Evolutionary conservation across 495 filamentous ascomycete genomes (phyloP), one percentile per base, ranked within the genome.

Genomic region (Tuber aestivum): DNA sequence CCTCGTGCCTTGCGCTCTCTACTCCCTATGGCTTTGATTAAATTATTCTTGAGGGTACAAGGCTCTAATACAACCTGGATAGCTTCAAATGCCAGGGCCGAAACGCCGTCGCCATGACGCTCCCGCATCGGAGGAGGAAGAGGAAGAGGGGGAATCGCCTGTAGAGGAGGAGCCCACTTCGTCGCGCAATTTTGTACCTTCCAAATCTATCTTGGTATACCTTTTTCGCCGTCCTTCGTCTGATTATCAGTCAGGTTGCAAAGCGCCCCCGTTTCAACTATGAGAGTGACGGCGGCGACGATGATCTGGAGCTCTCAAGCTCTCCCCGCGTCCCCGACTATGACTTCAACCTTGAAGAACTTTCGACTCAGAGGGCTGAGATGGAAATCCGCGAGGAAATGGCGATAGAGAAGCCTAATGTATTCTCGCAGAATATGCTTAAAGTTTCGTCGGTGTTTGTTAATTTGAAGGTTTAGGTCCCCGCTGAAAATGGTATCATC

Each of bases 401-500:
- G 72, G 77, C 71, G 35, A 69, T 78, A 70, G 72, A 41, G 35
- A 74, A 72, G 40, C 74, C 76, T 69, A 81, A 81, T 32, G 79
- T 81, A 77, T 41, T 48, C 41, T 68, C 38, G 27, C 20, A 38
- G 18, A 21, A 37, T 35, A 12, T 74, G 56, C 56, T 37, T 37
- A 41, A 37, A 37, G 71, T 38, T 69, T 68, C 35, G 72, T 73
- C 21, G 21, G 35, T 27, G 18, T 27, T 74, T 12, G 71, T 56
- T 20, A 18, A 27, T 27, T 21, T 65, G 3, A 20, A 20, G 38
- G 61, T 48, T 12, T 72, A 81, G 80, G 73, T 72, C 10, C 75
- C 81, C 27, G 81, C 81, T 10, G 81, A 83, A 44, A 70, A 72
- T 41, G 81, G 81, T 35, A 82, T 83, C 16, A 76, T 83, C 27